phyloP scores from a whole-genome alignment of 345 rosid genomes.

The Trapa incisa region DNA sequence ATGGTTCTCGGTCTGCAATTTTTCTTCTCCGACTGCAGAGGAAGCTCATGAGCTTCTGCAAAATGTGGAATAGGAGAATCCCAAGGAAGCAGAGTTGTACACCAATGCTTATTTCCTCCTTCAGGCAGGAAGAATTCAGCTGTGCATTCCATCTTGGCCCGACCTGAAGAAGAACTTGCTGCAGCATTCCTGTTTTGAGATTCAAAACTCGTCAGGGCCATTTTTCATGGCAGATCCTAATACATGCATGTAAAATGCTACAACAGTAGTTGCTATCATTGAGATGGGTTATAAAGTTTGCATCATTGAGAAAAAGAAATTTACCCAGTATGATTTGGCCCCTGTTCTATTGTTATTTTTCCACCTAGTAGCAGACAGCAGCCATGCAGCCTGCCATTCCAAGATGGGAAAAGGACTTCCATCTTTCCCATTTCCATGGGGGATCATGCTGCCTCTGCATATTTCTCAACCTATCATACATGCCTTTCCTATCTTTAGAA shows the following conservation, averaged over 20 bases:
- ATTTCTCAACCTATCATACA: not conserved
- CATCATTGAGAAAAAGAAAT: not conserved
- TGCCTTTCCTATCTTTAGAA: not conserved
- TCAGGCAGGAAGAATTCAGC: slow-evolving; percentile 31
- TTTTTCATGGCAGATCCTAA: not conserved
- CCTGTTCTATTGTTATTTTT: not conserved
- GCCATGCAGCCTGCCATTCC: not conserved
- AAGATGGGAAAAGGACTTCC: not conserved
- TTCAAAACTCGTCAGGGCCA: not conserved
- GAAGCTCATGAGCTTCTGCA: slow-evolving; percentile 14
- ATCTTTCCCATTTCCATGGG: not conserved
- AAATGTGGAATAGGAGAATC: slow-evolving; percentile 22
- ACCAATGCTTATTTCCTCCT: slow-evolving; percentile 41
- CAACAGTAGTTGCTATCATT: not conserved
- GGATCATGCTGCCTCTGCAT: not conserved
- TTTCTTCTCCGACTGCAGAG: slow-evolving; percentile 19
- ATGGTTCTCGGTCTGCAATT: slow-evolving; percentile 17
- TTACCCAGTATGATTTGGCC: not conserved
- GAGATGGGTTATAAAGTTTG: not conserved
- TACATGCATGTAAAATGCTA: not conserved
- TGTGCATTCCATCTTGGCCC: slow-evolving; percentile 23
- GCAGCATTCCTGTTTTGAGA: slow-evolving; percentile 20
- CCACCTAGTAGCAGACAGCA: not conserved
- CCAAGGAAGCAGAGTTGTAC: slow-evolving; percentile 41
- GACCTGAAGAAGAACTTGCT: slow-evolving; percentile 12